Base-by-base conservation (phyloP, 306 rosid species). In the Cicer arietinum region DNA sequence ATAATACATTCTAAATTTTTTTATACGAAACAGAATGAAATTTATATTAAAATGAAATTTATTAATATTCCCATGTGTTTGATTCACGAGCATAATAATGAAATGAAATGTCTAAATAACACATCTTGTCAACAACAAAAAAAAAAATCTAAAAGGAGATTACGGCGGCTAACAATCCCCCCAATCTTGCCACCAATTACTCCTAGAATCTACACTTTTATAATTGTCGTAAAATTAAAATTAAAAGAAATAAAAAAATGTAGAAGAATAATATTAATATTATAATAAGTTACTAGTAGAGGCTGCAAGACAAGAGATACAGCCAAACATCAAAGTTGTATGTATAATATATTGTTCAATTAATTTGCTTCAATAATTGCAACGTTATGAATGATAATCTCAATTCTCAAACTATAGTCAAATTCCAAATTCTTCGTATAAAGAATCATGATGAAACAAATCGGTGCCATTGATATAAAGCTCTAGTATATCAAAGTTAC, bases 171-270 rank as follows among this genome's bases (percentile, higher is more conserved):
- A 79, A 69, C 71, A 8, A 87, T 83, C 84, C 97, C 98, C 84
- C 81, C 78, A 91, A 89, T 94, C 91, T 74, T 88, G 97, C 97
- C 96, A 82, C 87, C 88, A 87, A 87, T 91, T 87, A 81, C 94
- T 89, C 92, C 91, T 46, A 82, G 82, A 66, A 67, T 67, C 77
- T 69, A 62, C 67, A 79, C 69, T 62, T 67, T 75, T 71, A 64
- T 76, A 77, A 53, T 45, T 8, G 8, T 20, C 50, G 2, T 20
- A 10, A 46, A 71, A 37, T 76, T 54, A 66, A 65, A 70, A 62
- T 4, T 22, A 1, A 9, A 68, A 45, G 1, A 9, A 68, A 39
- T 12, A 39, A 50, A 64, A 18, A 53, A 17, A 46, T 1, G 47
- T 50, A 17, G 30, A 25, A 73, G 57, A 20, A 77, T 22, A 63